Evolutionary conservation across 345 rosid species (phyloP), one percentile per base, ranked within the genome.

Genomic region (Linum trigynum): DNA sequence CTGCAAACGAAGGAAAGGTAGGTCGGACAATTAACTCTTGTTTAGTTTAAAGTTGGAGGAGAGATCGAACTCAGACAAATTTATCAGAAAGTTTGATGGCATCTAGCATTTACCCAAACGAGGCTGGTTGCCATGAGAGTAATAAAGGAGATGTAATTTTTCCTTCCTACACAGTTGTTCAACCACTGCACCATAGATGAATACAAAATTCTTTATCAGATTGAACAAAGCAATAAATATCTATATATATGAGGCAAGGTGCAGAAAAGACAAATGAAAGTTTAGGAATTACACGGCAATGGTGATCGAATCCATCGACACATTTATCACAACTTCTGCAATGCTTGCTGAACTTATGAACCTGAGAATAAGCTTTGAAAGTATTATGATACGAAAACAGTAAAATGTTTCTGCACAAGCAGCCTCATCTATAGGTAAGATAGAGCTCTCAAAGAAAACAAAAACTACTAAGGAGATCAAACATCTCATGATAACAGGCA

Each of bases 231-330:
- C n/a, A 38, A 38, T 12, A 41, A 38, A 17, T 14, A 50, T n/a
- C 12, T 14, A 39, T 14, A 9, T 23, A 40, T 15, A 39, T 2
- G 17, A 15, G 23, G 40, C 5, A 9, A 62, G 16, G 7, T 62
- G 16, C 15, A 65, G 39, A 42, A 51, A 59, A 57, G 69, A 65
- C 63, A 39, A 40, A 71, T 48, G 41, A 61, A 58, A 17, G 8
- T 62, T 40, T 55, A 55, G 56, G 63, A 69, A 90, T 79, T 76
- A 92, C 97, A 74, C 94, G 87, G 67, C 98, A 92, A 77, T 92
- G 97, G 74, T 92, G 98, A 79, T 92, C 98, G 82, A 92, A 90
- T 75, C 94, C 96, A 80, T 90, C 97, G 56, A 92, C 89, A 59
- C 98, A 92, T 70, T 92, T 92, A 77, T 84, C 86, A 67, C 98